Evolutionary conservation across 129 eudicot genomes (phyloP).

Genomic region (Logfia minima): DNA sequence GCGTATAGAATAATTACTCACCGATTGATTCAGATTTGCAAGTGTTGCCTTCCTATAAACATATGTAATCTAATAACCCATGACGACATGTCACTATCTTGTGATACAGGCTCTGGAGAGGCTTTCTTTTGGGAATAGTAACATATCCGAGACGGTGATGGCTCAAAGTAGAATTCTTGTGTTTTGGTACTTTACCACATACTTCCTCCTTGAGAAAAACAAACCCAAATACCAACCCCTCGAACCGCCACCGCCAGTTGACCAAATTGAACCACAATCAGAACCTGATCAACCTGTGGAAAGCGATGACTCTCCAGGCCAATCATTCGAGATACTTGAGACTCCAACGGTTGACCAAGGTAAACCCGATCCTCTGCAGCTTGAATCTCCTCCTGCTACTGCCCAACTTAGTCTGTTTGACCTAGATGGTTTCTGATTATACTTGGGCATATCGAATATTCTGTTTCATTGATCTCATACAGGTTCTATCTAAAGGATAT

Average conservation of each 20-base stretch:
- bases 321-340: conserved; percentile 51
- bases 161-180: conserved; percentile 79
- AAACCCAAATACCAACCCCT: conserved; percentile 86
- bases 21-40: background rate
- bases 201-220: conserved; percentile 75
- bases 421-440: conserved; percentile 84
- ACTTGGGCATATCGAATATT: conserved; percentile 48
- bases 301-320: conserved; percentile 46
- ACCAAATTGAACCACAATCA: conserved; percentile 31
- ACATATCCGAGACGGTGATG: conserved; percentile 61
- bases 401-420: conserved; percentile 67
- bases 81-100: background rate
- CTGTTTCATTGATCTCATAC: conserved; percentile 75
- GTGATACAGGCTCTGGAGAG: conserved; percentile 74
- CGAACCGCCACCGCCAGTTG: conserved; percentile 55
- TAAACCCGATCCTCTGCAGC: conserved; percentile 58
- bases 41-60: background rate
- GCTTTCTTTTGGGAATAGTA: conserved; percentile 76
- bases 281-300: conserved; percentile 51
- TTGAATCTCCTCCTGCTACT: conserved; percentile 59
- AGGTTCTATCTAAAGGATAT: conserved; percentile 58
- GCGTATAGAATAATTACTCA: background rate
- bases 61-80: background rate
- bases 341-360: conserved; percentile 68
- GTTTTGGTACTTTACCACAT: conserved; percentile 88